Conservation (phyloP, 257 asterid species). For the Pogostemon cablin region DNA sequence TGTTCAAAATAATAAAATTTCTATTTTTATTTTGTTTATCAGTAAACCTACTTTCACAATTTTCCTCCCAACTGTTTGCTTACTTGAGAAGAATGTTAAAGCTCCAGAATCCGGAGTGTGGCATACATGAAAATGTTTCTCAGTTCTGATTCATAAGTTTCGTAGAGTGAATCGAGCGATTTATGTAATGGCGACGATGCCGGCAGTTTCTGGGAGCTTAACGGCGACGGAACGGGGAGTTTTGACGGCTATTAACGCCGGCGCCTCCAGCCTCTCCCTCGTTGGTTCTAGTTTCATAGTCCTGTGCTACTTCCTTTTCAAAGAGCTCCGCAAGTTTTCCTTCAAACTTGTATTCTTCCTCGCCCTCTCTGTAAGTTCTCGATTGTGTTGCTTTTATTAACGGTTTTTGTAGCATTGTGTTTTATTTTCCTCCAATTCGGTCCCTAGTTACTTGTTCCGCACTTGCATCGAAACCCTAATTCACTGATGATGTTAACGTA, state of each 20-base stretch:
- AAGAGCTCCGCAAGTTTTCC: constrained; percentile 93
- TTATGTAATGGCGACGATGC: constrained; percentile 74
- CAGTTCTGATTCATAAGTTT: constrained; percentile 29
- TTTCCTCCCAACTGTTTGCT: not conserved
- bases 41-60: too few relatives aligned
- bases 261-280: constrained; percentile 83
- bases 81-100: constrained; percentile 19
- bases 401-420: not conserved
- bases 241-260: constrained; percentile 73
- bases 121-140: constrained; percentile 12
- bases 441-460: not conserved
- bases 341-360: constrained; percentile 99
- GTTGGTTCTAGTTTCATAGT: constrained; percentile 94
- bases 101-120: constrained; percentile 17
- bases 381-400: not conserved
- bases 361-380: constrained; percentile 77
- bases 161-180: not conserved
- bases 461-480: not conserved
- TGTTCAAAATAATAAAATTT: not conserved
- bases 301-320: constrained; percentile 85
- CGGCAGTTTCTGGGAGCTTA: constrained; percentile 75
- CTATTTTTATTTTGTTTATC: too few relatives aligned
- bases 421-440: constrained; percentile 26
- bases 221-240: constrained; percentile 71
- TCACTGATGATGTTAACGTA: constrained; percentile 4